Evolutionary conservation across 1,284 basidiomycete species (phyloP).

Genomic region (Sanghuangporus baumii): DNA sequence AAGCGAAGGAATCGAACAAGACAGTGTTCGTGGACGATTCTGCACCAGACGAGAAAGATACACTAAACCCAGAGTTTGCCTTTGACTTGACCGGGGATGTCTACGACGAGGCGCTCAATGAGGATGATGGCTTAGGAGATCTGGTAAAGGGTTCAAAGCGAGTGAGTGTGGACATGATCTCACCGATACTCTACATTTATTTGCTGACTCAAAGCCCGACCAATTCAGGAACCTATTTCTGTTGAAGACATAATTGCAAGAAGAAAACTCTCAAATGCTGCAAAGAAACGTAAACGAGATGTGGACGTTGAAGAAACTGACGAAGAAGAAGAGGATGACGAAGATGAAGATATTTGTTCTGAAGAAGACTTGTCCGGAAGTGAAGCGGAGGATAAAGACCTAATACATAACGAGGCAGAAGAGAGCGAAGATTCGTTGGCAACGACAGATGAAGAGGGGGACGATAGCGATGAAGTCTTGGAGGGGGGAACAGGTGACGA

Average conservation of each 20-base stretch:
- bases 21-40: not conserved
- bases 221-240: conserved; percentile 66
- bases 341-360: conserved; percentile 31
- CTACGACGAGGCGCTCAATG: conserved; percentile 47
- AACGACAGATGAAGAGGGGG: conserved; percentile 22
- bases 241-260: conserved; percentile 90
- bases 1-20: conserved; percentile 21
- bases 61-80: conserved; percentile 74
- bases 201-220: conserved; percentile 17
- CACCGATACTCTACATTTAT: not conserved
- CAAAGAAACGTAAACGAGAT: conserved; percentile 56
- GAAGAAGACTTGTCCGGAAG: conserved; percentile 33
- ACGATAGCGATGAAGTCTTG: conserved; percentile 30
- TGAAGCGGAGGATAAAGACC: conserved; percentile 34
- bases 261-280: conserved; percentile 40
- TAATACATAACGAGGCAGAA: conserved; percentile 30
- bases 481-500: conserved; percentile 32
- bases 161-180: conserved; percentile 37
- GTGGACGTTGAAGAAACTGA: conserved; percentile 27
- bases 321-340: conserved; percentile 23
- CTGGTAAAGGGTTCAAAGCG: conserved; percentile 59
- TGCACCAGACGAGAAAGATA: conserved; percentile 41
- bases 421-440: conserved; percentile 26
- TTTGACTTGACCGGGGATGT: conserved; percentile 78
- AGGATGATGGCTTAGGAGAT: conserved; percentile 39